Percentiles rank a stretch among this genome's conserved stretches.
These are phyloP conservation scores for Dactylonectria estremocensis DNA, from an alignment of 2,329 filamentous ascomycete species.

Conservation along the genomic window DNA sequence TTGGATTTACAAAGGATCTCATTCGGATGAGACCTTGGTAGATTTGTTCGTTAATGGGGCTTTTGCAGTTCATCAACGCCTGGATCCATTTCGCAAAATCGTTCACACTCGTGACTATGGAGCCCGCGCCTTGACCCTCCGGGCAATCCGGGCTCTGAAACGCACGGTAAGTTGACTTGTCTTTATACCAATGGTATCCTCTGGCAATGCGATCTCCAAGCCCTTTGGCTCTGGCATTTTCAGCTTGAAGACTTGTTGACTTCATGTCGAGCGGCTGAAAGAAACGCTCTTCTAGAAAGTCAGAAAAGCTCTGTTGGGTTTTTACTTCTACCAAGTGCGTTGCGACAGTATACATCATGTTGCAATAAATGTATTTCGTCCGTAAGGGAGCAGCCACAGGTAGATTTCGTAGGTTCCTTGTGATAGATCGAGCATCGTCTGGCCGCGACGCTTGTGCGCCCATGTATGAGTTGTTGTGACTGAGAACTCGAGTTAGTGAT, in stretches of 20 bases:
- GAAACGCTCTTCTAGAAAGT: slow-evolving; percentile 43
- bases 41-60: slow-evolving; percentile 43
- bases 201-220: slow-evolving; percentile 36
- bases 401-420: slow-evolving; percentile 49
- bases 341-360: slow-evolving; percentile 50
- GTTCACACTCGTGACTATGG: slow-evolving; percentile 47
- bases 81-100: slow-evolving; percentile 51
- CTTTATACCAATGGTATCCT: slow-evolving; percentile 32
- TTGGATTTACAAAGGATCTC: slow-evolving; percentile 38
- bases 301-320: slow-evolving; percentile 35
- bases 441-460: slow-evolving; percentile 32
- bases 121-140: slow-evolving; percentile 51
- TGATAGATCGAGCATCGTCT: slow-evolving; percentile 44
- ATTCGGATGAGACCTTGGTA: slow-evolving; percentile 41
- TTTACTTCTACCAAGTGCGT: slow-evolving; percentile 44
- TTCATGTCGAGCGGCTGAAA: slow-evolving; percentile 47
- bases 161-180: not conserved
- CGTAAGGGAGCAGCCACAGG: slow-evolving; percentile 40
- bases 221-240: slow-evolving; percentile 35
- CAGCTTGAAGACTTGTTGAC: slow-evolving; percentile 45
- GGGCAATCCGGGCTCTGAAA: slow-evolving; percentile 33
- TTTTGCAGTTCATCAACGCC: slow-evolving; percentile 45
- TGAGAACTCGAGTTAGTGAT: slow-evolving; percentile 16
- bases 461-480: slow-evolving; percentile 46
- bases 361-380: slow-evolving; percentile 46